These are phyloP conservation scores for Rhododendron ovatum DNA, from an alignment of 148 eudicot genomes.

Conservation along the genomic window DNA sequence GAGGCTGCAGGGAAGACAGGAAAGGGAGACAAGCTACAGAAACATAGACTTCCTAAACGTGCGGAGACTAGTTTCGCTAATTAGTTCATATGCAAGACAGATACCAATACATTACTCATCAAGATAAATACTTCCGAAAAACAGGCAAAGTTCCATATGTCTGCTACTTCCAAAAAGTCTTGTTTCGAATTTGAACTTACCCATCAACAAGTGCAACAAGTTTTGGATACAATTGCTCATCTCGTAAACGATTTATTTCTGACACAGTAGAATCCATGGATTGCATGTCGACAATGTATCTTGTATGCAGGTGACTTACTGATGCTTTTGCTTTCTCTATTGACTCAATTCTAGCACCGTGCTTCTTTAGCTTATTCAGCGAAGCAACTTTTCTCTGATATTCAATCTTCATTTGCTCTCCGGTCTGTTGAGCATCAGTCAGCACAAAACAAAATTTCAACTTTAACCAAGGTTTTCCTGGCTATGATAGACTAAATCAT, in stretches of 20 bases:
- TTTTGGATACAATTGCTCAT: conserved; percentile 85
- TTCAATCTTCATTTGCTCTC: conserved; percentile 87
- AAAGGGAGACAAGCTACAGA: background rate
- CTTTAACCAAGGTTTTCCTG: background rate
- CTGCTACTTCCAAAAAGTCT: background rate
- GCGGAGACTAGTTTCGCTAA: background rate
- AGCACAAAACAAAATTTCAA: conserved; percentile 6
- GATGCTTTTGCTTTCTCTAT: conserved; percentile 91
- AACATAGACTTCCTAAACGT: background rate
- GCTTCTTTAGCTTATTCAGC: conserved; percentile 81
- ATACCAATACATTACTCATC: background rate
- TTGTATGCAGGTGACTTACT: conserved; percentile 90
- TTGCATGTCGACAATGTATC: conserved; percentile 99
- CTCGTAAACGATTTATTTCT: conserved; percentile 88
- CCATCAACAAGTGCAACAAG: conserved; percentile 83
- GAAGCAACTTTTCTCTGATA: conserved; percentile 84
- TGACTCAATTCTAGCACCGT: conserved; percentile 55
- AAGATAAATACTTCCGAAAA: background rate
- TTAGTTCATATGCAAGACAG: background rate
- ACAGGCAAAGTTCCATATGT: background rate
- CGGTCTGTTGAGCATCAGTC: conserved; percentile 54
- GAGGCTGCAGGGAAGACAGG: background rate
- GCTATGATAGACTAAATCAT: background rate
- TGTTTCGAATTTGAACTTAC: conserved; percentile 41
- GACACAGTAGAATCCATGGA: conserved; percentile 96